A percentile compares a stretch with the other conserved stretches of the same genome.
These are phyloP conservation scores for Trichosporon sp. DNA, from an alignment of 1,284 basidiomycete genomes.

Conservation along the genomic window DNA sequence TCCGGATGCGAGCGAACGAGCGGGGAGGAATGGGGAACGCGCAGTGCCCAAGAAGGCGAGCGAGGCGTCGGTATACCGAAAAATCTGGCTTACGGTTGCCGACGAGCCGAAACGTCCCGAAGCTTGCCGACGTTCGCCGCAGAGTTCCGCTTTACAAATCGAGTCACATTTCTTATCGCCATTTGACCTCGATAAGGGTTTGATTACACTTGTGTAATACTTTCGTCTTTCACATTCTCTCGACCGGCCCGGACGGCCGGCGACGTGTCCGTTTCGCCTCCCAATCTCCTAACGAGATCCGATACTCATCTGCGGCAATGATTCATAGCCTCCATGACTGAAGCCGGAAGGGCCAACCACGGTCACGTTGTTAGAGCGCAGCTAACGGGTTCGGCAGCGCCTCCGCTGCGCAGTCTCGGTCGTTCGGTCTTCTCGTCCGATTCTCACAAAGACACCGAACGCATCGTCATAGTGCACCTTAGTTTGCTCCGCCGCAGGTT, in stretches of 20 bases:
- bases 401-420: slow-evolving; percentile 1
- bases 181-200: neutral
- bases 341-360: neutral
- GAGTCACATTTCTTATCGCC: slow-evolving; percentile 1
- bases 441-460: slow-evolving; percentile 2
- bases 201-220: slow-evolving; percentile 1
- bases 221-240: neutral
- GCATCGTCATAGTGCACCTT: neutral
- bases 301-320: neutral
- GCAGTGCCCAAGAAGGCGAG: neutral
- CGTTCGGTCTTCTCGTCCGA: neutral
- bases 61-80: slow-evolving; percentile 3
- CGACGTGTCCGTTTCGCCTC: slow-evolving; percentile 1
- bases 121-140: slow-evolving; percentile 18
- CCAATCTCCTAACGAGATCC: neutral
- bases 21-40: neutral
- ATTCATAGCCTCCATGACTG: slow-evolving; percentile 12
- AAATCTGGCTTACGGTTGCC: neutral
- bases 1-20: neutral
- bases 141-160: slow-evolving; percentile 1
- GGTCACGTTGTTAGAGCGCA: slow-evolving; percentile 1
- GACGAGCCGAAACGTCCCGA: neutral
- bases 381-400: neutral
- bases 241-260: neutral
- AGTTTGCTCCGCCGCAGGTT: neutral